phyloP scores from a whole-genome alignment of 257 asterid species.

The Rauvolfia tetraphylla region DNA sequence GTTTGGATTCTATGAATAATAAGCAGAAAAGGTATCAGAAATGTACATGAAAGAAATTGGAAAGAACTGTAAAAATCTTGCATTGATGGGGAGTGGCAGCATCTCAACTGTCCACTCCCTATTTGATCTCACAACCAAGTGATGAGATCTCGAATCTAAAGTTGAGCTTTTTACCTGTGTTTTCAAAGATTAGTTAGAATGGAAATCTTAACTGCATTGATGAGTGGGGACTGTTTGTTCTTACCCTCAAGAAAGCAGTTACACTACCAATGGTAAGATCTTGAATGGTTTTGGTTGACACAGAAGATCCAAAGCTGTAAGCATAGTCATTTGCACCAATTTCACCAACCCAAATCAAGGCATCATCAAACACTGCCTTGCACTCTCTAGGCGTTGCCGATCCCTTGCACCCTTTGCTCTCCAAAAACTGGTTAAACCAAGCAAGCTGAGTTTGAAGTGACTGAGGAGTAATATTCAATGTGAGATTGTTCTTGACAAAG shows the following conservation, averaged over 20 bases:
- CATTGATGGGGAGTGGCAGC: too few relatives aligned
- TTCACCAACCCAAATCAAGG: conserved; percentile 77
- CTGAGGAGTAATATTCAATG: conserved; percentile 55
- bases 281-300: conserved; percentile 42
- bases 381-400: conserved; percentile 30
- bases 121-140: too few relatives aligned
- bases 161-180: too few relatives aligned
- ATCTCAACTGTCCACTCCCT: too few relatives aligned
- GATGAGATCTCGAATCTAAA: too few relatives aligned
- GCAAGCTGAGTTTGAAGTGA: conserved; percentile 57
- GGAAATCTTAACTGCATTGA: too few relatives aligned
- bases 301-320: conserved; percentile 50
- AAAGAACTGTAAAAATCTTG: too few relatives aligned
- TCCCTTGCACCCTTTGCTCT: conserved; percentile 42
- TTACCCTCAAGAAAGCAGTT: conserved; percentile 57
- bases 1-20: too few relatives aligned
- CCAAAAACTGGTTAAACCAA: conserved; percentile 52
- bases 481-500: conserved; percentile 47
- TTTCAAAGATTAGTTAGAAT: too few relatives aligned
- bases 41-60: too few relatives aligned
- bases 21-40: too few relatives aligned
- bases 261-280: conserved; percentile 51
- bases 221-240: neutral
- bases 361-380: conserved; percentile 33
- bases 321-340: conserved; percentile 84